Percentiles rank a stretch among this genome's conserved stretches.
These are phyloP conservation scores for Themeda triandra DNA, from an alignment of 176 grass and related monocot species.

Conservation along the genomic window DNA sequence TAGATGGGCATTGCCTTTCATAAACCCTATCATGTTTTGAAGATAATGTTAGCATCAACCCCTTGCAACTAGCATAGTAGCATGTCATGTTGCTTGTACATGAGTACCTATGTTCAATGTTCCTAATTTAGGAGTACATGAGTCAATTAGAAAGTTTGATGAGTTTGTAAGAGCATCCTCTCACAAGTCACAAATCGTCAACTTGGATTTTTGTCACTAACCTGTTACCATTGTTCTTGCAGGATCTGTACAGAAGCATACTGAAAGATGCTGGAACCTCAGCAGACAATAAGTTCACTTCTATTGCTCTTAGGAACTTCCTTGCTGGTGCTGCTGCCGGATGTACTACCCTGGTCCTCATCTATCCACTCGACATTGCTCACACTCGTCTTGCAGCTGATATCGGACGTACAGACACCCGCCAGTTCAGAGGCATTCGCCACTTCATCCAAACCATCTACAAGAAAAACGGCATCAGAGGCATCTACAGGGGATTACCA, in stretches of 20 bases:
- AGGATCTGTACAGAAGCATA: conserved; percentile 84
- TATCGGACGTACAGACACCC: conserved; percentile 57
- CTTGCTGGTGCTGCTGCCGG: conserved; percentile 81
- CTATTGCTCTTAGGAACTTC: conserved; percentile 77
- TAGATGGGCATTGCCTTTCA: neutral
- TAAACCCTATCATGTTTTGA: neutral
- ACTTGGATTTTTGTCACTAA: neutral
- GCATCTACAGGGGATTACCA: conserved; percentile 78
- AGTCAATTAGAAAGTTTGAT: neutral
- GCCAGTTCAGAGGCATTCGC: conserved; percentile 89
- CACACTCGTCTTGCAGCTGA: conserved; percentile 95
- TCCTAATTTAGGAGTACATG: neutral
- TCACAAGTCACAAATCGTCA: neutral
- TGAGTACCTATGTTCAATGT: neutral
- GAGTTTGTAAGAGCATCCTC: neutral
- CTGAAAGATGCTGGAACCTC: conserved; percentile 54
- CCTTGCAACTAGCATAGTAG: neutral
- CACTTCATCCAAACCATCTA: conserved; percentile 91
- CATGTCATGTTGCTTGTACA: neutral
- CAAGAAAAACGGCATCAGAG: conserved; percentile 70
- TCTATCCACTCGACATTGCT: conserved; percentile 93
- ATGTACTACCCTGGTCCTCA: conserved; percentile 91
- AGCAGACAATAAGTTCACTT: conserved; percentile 44
- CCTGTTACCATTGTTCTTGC: conserved; percentile 16
- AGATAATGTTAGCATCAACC: neutral